Percentiles rank a stretch among this genome's conserved stretches.
These are phyloP conservation scores for Colletotrichum graminicola DNA, from an alignment of 2,329 filamentous ascomycete species.

Conservation along the genomic window DNA sequence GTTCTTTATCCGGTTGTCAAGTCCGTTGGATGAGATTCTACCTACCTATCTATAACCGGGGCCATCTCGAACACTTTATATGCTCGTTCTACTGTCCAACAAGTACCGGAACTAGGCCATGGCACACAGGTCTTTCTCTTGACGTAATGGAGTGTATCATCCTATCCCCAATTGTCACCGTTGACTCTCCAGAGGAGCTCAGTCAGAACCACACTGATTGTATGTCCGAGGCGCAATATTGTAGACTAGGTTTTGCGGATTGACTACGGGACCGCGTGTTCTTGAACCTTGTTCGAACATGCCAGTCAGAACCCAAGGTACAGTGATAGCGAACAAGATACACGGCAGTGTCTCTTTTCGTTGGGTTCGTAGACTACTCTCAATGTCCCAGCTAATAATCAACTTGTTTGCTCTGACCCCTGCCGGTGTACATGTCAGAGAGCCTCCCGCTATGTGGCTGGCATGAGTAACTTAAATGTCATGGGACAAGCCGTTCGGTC, in stretches of 20 bases:
- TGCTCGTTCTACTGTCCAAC: not conserved
- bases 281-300: constrained; percentile 14
- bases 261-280: constrained; percentile 12
- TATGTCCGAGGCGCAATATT: constrained; percentile 8
- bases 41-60: not conserved
- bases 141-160: constrained; percentile 13
- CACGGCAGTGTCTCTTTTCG: not conserved
- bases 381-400: not conserved
- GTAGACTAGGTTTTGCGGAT: constrained; percentile 21
- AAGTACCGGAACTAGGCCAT: not conserved
- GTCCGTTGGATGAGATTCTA: too few relatives aligned
- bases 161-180: too few relatives aligned
- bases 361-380: not conserved
- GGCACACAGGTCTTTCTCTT: not conserved
- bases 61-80: constrained; percentile 1
- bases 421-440: constrained; percentile 4
- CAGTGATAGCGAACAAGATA: not conserved
- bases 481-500: constrained; percentile 36
- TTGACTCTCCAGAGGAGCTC: not conserved
- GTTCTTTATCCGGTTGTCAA: not conserved
- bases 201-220: constrained; percentile 1
- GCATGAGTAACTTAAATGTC: constrained; percentile 3
- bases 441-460: constrained; percentile 5
- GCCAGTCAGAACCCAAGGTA: not conserved
- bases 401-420: not conserved